phyloP scores from a whole-genome alignment of 805 yeast species.

The Maudiozyma turicensis region DNA sequence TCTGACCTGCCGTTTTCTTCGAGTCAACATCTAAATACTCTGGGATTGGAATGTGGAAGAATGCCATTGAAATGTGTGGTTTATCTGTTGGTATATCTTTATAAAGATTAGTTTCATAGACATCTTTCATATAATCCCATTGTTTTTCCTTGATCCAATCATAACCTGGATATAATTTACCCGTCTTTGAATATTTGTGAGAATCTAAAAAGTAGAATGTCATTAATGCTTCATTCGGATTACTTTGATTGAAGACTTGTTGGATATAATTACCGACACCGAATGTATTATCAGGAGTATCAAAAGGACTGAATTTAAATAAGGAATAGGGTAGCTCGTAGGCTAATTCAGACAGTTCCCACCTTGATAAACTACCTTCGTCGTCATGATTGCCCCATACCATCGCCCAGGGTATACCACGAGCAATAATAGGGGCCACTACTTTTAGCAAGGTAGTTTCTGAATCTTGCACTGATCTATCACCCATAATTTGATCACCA shows the following conservation, averaged over 20 bases:
- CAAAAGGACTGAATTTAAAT: constrained; percentile 52
- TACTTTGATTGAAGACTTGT: constrained; percentile 32
- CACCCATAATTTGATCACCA: constrained; percentile 90
- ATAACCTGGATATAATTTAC: constrained; percentile 67
- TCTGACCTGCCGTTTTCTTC: constrained; percentile 22
- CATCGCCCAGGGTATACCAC: constrained; percentile 74
- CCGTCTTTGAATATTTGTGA: constrained; percentile 61
- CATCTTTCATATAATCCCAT: constrained; percentile 43
- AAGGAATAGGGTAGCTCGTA: constrained; percentile 57
- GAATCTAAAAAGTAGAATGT: constrained; percentile 74
- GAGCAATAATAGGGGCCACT: constrained; percentile 52
- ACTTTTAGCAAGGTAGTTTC: constrained; percentile 75
- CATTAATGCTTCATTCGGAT: constrained; percentile 37
- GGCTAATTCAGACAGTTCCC: constrained; percentile 49
- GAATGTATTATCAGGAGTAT: constrained; percentile 34
- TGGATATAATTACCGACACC: constrained; percentile 80
- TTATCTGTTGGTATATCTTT: constrained; percentile 26
- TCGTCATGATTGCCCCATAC: constrained; percentile 93
- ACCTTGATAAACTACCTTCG: constrained; percentile 61
- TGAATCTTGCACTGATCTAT: constrained; percentile 60
- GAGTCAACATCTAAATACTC: constrained; percentile 51
- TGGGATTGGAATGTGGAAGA: constrained; percentile 89
- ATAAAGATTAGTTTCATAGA: constrained; percentile 21
- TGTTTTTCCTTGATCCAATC: constrained; percentile 77
- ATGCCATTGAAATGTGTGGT: constrained; percentile 66